Conservation (phyloP, 1,284 basidiomycete genomes). For the Baeospora myosura region DNA sequence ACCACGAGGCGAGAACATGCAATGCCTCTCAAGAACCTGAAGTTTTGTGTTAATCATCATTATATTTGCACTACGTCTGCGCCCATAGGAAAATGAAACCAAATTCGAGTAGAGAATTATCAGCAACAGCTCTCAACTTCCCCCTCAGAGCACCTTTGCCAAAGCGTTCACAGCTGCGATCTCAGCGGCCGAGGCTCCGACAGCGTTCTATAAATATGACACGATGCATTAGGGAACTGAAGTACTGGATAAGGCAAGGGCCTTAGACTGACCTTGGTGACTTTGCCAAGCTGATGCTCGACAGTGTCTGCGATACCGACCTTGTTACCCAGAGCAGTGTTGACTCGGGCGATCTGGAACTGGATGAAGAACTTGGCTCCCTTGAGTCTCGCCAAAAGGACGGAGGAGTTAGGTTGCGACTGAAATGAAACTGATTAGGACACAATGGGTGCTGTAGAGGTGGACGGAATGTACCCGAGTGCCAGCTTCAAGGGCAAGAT, state of each 20-base stretch:
- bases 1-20: no score
- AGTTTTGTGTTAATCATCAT: no score
- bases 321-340: conserved; percentile 18
- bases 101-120: no score
- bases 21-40: no score
- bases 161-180: conserved; percentile 11
- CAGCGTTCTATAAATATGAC: conserved; percentile 15
- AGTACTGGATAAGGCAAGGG: not conserved
- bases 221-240: not conserved
- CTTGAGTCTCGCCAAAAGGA: conserved; percentile 18
- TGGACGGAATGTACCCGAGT: conserved; percentile 12
- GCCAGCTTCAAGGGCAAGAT: conserved; percentile 21
- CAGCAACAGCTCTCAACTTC: no score
- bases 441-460: not conserved
- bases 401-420: conserved; percentile 19
- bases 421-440: conserved; percentile 3
- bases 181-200: conserved; percentile 12
- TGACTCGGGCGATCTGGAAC: conserved; percentile 23
- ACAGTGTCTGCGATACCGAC: conserved; percentile 20
- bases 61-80: no score
- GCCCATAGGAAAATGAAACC: no score
- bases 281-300: conserved; percentile 22
- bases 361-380: conserved; percentile 26
- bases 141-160: conserved; percentile 10
- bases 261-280: conserved; percentile 16